phyloP scores from a whole-genome alignment of 768 basidiomycete species.

The Leccinum rimulosum region DNA sequence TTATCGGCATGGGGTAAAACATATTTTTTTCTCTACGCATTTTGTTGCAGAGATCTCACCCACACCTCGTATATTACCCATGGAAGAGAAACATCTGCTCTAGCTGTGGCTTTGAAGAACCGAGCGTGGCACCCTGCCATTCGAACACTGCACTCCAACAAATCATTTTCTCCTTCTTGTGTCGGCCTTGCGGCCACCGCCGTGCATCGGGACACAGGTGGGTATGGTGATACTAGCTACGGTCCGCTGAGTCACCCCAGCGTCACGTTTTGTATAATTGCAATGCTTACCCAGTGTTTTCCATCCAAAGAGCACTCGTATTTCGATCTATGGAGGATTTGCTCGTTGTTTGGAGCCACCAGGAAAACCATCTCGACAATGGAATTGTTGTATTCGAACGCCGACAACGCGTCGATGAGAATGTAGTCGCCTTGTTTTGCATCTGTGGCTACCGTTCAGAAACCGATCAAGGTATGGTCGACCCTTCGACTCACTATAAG shows the following conservation, averaged over 20 bases:
- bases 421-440: slow-evolving; percentile 38
- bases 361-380: slow-evolving; percentile 36
- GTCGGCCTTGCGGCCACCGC: background rate
- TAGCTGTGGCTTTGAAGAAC: slow-evolving; percentile 31
- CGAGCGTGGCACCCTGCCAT: slow-evolving; percentile 21
- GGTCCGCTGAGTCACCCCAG: background rate
- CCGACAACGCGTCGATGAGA: slow-evolving; percentile 36
- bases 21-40: slow-evolving; percentile 2
- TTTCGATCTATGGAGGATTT: slow-evolving; percentile 27
- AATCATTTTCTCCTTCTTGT: background rate
- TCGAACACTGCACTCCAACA: slow-evolving; percentile 28
- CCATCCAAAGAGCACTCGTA: slow-evolving; percentile 33
- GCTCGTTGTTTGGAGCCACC: slow-evolving; percentile 33
- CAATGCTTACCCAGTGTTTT: slow-evolving; percentile 31
- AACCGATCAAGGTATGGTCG: slow-evolving; percentile 7
- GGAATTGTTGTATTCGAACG: slow-evolving; percentile 17
- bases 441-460: slow-evolving; percentile 16
- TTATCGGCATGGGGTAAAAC: background rate
- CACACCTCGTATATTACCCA: slow-evolving; percentile 44
- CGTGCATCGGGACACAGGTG: slow-evolving; percentile 7
- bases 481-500: slow-evolving; percentile 37
- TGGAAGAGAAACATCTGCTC: slow-evolving; percentile 24
- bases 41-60: slow-evolving; percentile 27
- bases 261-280: background rate
- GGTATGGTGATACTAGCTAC: slow-evolving; percentile 19